A percentile compares a stretch with the other conserved stretches of the same genome.
These are phyloP conservation scores for Neurospora tetrasperma DNA, from an alignment of 495 filamentous ascomycete genomes.

Conservation along the genomic window DNA sequence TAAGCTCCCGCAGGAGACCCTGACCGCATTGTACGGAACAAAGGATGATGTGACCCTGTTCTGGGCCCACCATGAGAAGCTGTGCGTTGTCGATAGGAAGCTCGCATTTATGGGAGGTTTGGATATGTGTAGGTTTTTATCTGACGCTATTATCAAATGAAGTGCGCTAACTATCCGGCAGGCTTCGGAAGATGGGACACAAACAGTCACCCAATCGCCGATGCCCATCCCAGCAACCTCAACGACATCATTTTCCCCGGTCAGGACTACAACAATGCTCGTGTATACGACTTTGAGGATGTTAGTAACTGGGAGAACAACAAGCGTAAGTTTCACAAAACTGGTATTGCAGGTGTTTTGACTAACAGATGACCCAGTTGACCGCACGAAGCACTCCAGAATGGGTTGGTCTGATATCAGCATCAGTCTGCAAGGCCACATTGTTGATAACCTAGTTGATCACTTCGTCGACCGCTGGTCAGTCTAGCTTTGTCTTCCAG, in stretches of 20 bases:
- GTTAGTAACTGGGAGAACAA: conserved; percentile 79
- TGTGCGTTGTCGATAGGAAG: conserved; percentile 70
- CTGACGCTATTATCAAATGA: background rate
- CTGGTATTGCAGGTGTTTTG: background rate
- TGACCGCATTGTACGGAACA: conserved; percentile 69
- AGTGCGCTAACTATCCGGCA: conserved; percentile 13
- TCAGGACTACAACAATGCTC: conserved; percentile 91
- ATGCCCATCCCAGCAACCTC: conserved; percentile 71
- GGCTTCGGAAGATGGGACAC: conserved; percentile 56
- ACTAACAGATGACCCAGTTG: conserved; percentile 36
- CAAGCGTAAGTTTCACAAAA: conserved; percentile 37
- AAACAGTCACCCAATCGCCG: conserved; percentile 68
- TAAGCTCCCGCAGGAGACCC: conserved; percentile 51
- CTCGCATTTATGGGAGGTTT: conserved; percentile 87
- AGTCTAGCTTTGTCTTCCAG: background rate
- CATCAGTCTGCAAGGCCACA: conserved; percentile 68
- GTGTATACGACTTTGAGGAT: conserved; percentile 78
- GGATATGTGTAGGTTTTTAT: conserved; percentile 42
- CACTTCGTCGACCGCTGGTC: conserved; percentile 76
- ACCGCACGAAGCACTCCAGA: conserved; percentile 64
- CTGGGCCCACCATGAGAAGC: conserved; percentile 95
- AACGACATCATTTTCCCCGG: conserved; percentile 72
- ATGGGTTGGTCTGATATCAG: conserved; percentile 96
- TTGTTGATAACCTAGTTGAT: conserved; percentile 61
- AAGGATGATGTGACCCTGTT: conserved; percentile 75